phyloP scores from a whole-genome alignment of 2,329 filamentous ascomycete species.

The Rutstroemia sp. region DNA sequence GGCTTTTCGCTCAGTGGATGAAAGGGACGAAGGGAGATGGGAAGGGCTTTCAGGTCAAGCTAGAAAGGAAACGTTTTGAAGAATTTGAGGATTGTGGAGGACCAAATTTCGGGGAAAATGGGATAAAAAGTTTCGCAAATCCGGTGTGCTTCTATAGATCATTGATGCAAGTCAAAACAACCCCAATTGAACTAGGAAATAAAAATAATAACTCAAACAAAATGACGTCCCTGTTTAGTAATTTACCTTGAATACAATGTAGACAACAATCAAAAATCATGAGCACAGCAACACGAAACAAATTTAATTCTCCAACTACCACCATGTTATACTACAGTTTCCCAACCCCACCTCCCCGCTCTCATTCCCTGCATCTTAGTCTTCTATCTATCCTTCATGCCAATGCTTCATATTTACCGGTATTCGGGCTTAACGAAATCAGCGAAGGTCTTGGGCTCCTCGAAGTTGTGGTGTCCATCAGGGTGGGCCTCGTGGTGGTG shows the following conservation, averaged over 20 bases:
- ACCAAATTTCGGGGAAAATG: not conserved
- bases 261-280: not conserved
- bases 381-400: not conserved
- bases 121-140: not conserved
- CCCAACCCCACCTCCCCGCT: not conserved
- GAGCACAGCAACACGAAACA: not conserved
- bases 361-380: not conserved
- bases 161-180: slow-evolving; percentile 1
- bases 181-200: not conserved
- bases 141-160: not conserved
- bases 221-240: too few relatives aligned
- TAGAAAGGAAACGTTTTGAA: not conserved
- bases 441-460: slow-evolving; percentile 95
- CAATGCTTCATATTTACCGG: slow-evolving; percentile 49
- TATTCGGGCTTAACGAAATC: slow-evolving; percentile 96
- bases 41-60: not conserved
- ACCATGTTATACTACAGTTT: not conserved
- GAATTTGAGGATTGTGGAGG: not conserved
- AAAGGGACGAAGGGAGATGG: not conserved
- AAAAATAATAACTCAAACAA: not conserved
- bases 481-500: slow-evolving; percentile 45
- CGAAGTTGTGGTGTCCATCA: slow-evolving; percentile 48
- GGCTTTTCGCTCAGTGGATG: not conserved
- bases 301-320: not conserved
- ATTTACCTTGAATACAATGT: too few relatives aligned